A percentile compares a stretch with the other conserved stretches of the same genome.
Evolutionary conservation across 108 stramenopile genomes (phyloP).

Genomic region (Poteriospumella lacustris): DNA sequence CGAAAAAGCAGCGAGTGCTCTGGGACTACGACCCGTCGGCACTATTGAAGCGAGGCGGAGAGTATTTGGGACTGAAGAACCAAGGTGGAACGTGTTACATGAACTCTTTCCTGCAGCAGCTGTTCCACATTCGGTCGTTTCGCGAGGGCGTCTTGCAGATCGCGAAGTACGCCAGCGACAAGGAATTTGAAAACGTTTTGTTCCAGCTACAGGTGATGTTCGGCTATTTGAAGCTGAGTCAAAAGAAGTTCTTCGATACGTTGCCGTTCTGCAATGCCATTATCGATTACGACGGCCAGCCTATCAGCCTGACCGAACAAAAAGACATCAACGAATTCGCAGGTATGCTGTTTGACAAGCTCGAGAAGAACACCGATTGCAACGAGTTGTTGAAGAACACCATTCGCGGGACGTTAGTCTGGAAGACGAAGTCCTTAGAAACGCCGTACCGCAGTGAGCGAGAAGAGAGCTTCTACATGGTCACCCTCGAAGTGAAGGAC

Average conservation of each 20-base stretch:
- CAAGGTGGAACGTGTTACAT: slow-evolving; percentile 65
- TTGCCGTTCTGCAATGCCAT: slow-evolving; percentile 28
- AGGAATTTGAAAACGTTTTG: slow-evolving; percentile 11
- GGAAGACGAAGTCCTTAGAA: slow-evolving; percentile 39
- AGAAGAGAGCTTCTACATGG: slow-evolving; percentile 27
- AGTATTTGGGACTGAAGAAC: slow-evolving; percentile 56
- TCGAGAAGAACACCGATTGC: slow-evolving; percentile 39
- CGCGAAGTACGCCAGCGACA: background rate
- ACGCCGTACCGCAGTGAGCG: slow-evolving; percentile 29
- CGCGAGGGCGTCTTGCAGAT: slow-evolving; percentile 33
- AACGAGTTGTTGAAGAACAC: slow-evolving; percentile 30
- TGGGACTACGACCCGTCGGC: slow-evolving; percentile 23
- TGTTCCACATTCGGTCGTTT: slow-evolving; percentile 34
- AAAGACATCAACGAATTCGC: slow-evolving; percentile 53
- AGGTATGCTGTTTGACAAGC: slow-evolving; percentile 47
- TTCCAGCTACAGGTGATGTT: slow-evolving; percentile 39
- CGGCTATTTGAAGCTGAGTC: slow-evolving; percentile 15
- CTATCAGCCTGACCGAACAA: slow-evolving; percentile 27
- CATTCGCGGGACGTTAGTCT: slow-evolving; percentile 44
- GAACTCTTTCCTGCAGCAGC: slow-evolving; percentile 60
- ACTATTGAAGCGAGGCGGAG: slow-evolving; percentile 13
- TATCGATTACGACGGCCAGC: slow-evolving; percentile 29
- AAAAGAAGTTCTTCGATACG: slow-evolving; percentile 26
- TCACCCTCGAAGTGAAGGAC: slow-evolving; percentile 29
- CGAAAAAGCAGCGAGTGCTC: background rate